These are phyloP conservation scores for Zhuliangozyma parablackwelliae DNA, from an alignment of 1,139 yeast genomes.

Conservation along the genomic window DNA sequence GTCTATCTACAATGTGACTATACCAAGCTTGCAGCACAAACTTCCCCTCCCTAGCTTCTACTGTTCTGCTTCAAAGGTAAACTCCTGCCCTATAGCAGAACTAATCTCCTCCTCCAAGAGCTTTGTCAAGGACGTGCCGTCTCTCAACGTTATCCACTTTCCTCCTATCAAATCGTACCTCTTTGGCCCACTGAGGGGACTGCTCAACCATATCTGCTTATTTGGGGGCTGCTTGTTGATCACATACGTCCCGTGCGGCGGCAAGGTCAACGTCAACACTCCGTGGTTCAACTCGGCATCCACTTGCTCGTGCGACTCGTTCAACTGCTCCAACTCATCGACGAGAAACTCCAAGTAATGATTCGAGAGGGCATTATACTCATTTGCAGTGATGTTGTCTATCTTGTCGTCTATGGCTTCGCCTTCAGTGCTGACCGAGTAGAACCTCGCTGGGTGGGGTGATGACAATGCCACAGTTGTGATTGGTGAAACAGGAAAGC, in stretches of 20 bases:
- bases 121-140: slow-evolving; percentile 44
- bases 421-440: slow-evolving; percentile 45
- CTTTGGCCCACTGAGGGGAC: slow-evolving; percentile 92
- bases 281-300: slow-evolving; percentile 86
- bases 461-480: slow-evolving; percentile 3
- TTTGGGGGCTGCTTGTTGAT: slow-evolving; percentile 93
- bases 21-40: too few relatives aligned
- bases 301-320: slow-evolving; percentile 54
- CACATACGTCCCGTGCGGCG: slow-evolving; percentile 74
- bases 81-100: slow-evolving; percentile 29
- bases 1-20: too few relatives aligned
- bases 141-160: slow-evolving; percentile 61
- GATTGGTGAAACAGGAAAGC: not conserved
- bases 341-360: slow-evolving; percentile 60
- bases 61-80: slow-evolving; percentile 21
- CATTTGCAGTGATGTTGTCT: slow-evolving; percentile 37
- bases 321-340: slow-evolving; percentile 59
- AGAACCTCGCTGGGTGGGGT: slow-evolving; percentile 7
- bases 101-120: slow-evolving; percentile 46
- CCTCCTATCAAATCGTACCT: slow-evolving; percentile 53
- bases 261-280: slow-evolving; percentile 65
- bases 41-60: slow-evolving; percentile 8
- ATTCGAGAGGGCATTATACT: slow-evolving; percentile 59
- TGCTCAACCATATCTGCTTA: slow-evolving; percentile 87
- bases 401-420: slow-evolving; percentile 47